A percentile compares a stretch with the other conserved stretches of the same genome.
These are phyloP conservation scores for Cyphellophora europaea DNA, from an alignment of 2,329 filamentous ascomycete genomes.

Conservation along the genomic window DNA sequence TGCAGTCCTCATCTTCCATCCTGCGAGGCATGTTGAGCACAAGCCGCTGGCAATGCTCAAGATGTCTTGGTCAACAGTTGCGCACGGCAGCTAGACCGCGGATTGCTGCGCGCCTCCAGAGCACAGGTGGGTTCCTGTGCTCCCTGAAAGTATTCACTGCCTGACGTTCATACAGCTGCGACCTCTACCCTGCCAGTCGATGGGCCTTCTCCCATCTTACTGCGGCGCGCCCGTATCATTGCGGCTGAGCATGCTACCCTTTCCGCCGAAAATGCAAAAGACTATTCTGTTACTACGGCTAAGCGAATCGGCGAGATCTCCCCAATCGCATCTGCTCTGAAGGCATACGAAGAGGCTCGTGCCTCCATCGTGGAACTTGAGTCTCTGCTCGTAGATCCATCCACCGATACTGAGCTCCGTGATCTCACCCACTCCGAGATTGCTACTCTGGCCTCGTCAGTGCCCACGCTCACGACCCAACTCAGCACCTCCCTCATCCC, in stretches of 20 bases:
- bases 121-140: background rate
- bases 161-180: too few relatives aligned
- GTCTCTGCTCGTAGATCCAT: conserved; percentile 61
- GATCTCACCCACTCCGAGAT: conserved; percentile 61
- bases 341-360: conserved; percentile 49
- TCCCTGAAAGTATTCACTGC: too few relatives aligned
- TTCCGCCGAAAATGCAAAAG: conserved; percentile 39
- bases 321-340: conserved; percentile 41
- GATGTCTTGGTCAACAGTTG: conserved; percentile 10
- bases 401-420: conserved; percentile 50
- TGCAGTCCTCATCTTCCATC: too few relatives aligned
- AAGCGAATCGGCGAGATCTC: conserved; percentile 48
- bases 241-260: conserved; percentile 47
- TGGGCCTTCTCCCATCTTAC: conserved; percentile 37
- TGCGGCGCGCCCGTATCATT: conserved; percentile 46
- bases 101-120: conserved; percentile 1
- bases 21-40: conserved; percentile 3
- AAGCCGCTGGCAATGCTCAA: conserved; percentile 2
- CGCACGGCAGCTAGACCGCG: conserved; percentile 2
- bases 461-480: conserved; percentile 54
- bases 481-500: conserved; percentile 75
- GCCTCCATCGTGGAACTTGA: conserved; percentile 60
- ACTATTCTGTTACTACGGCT: conserved; percentile 47
- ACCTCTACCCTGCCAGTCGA: too few relatives aligned
- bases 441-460: conserved; percentile 49